phyloP scores from a whole-genome alignment of 2,329 filamentous ascomycete genomes.

The Venturia nashicola region DNA sequence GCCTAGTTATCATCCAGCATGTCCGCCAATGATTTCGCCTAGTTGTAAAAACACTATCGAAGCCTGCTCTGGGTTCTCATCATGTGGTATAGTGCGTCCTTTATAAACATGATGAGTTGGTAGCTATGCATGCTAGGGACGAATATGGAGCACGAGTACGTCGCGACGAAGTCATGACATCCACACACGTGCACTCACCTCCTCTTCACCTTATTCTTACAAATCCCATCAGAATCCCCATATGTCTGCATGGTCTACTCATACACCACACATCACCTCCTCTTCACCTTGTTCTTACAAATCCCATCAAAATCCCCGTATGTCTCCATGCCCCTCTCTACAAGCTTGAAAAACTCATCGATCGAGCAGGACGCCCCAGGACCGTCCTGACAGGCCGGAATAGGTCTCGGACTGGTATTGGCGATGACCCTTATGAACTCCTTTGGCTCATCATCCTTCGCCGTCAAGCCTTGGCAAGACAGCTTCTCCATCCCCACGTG shows the following conservation, averaged over 20 bases:
- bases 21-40: no score
- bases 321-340: slow-evolving; percentile 11
- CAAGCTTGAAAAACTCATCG: slow-evolving; percentile 10
- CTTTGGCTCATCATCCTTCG: slow-evolving; percentile 2
- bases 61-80: no score
- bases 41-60: no score
- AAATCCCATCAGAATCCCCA: slow-evolving; percentile 12
- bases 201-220: slow-evolving; percentile 8
- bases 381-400: slow-evolving; percentile 12
- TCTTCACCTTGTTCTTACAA: slow-evolving; percentile 9
- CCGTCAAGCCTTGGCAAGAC: slow-evolving; percentile 8
- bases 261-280: neutral
- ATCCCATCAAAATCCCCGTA: slow-evolving; percentile 12
- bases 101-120: no score
- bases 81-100: no score
- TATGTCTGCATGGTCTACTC: slow-evolving; percentile 11
- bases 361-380: slow-evolving; percentile 13
- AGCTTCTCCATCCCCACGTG: slow-evolving; percentile 13
- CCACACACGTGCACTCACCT: neutral
- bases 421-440: slow-evolving; percentile 13
- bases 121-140: no score
- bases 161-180: no score
- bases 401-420: slow-evolving; percentile 10
- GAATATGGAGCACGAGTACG: no score
- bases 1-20: no score